phyloP scores from a whole-genome alignment of 345 rosid genomes.

The Kernera saxatilis region DNA sequence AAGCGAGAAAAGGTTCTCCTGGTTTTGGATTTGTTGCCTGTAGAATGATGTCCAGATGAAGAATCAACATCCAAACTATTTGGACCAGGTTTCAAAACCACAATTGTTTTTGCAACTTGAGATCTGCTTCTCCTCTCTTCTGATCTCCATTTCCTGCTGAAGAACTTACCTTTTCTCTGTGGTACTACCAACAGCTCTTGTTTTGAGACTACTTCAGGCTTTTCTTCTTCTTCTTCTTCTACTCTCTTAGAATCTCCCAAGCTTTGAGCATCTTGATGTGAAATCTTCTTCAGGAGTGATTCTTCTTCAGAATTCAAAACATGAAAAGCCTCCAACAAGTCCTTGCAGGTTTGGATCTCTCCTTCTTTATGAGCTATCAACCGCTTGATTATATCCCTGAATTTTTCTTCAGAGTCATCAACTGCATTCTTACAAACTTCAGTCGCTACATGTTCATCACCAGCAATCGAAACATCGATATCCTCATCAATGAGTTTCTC shows the following conservation, averaged over 20 bases:
- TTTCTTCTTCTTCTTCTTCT: not conserved
- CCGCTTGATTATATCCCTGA: slow-evolving; percentile 58
- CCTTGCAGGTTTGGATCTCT: slow-evolving; percentile 45
- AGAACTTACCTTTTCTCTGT: slow-evolving; percentile 33
- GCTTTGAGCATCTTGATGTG: slow-evolving; percentile 42
- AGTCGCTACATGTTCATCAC: slow-evolving; percentile 22
- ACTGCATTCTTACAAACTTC: slow-evolving; percentile 29
- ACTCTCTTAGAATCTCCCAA: slow-evolving; percentile 20
- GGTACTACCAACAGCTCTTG: not conserved
- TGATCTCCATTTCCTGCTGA: slow-evolving; percentile 43
- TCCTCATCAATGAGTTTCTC: slow-evolving; percentile 71
- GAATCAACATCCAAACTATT: slow-evolving; percentile 29
- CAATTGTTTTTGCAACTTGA: slow-evolving; percentile 56
- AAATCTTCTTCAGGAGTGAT: slow-evolving; percentile 43
- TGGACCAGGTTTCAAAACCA: slow-evolving; percentile 59
- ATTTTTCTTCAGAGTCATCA: slow-evolving; percentile 49
- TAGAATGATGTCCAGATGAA: slow-evolving; percentile 33
- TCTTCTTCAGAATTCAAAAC: slow-evolving; percentile 69
- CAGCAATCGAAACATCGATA: slow-evolving; percentile 31
- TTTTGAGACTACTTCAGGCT: slow-evolving; percentile 2
- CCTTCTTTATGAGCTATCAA: slow-evolving; percentile 58
- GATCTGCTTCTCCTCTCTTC: slow-evolving; percentile 42
- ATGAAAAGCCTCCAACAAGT: slow-evolving; percentile 72
- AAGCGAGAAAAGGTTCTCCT: slow-evolving; percentile 34
- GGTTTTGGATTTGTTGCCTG: slow-evolving; percentile 60